phyloP scores from a whole-genome alignment of 2,329 filamentous ascomycete species.

The Penicillium sp. region DNA sequence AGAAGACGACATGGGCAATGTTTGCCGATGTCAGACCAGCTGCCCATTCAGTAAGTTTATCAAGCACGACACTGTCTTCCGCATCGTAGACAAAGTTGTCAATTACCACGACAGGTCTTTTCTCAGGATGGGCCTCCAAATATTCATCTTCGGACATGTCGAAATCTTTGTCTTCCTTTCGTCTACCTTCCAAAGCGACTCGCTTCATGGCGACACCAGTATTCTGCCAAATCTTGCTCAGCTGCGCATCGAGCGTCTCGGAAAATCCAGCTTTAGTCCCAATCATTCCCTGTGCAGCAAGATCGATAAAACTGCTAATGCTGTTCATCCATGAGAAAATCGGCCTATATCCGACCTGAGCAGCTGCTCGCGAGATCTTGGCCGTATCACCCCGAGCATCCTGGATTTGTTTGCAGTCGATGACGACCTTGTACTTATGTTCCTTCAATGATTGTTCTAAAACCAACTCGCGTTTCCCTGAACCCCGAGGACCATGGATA shows the following conservation, averaged over 20 bases:
- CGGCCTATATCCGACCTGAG: constrained; percentile 83
- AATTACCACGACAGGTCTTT: constrained; percentile 77
- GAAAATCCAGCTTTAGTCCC: constrained; percentile 93
- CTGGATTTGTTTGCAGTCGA: constrained; percentile 91
- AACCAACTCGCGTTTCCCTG: constrained; percentile 85
- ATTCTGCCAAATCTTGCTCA: constrained; percentile 85
- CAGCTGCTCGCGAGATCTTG: constrained; percentile 78
- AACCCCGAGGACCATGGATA: constrained; percentile 86
- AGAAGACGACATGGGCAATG: constrained; percentile 88
- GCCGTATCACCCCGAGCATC: constrained; percentile 85
- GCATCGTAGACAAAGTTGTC: constrained; percentile 85
- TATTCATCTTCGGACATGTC: constrained; percentile 78
- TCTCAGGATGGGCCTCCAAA: constrained; percentile 84
- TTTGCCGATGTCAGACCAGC: constrained; percentile 81
- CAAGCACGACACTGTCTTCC: constrained; percentile 64
- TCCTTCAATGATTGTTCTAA: constrained; percentile 77
- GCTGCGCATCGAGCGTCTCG: constrained; percentile 83
- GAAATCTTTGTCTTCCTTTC: constrained; percentile 71
- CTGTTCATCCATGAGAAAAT: constrained; percentile 97
- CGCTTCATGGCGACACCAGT: constrained; percentile 75
- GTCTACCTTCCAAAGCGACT: constrained; percentile 68
- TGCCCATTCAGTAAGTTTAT: constrained; percentile 86
- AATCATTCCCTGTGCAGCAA: constrained; percentile 90
- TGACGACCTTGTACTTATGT: constrained; percentile 72
- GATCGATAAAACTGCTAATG: constrained; percentile 85